Evolutionary conservation across 129 eudicot species (phyloP), one percentile per base, ranked within the genome.

Genomic region (Saposhnikovia divaricata): DNA sequence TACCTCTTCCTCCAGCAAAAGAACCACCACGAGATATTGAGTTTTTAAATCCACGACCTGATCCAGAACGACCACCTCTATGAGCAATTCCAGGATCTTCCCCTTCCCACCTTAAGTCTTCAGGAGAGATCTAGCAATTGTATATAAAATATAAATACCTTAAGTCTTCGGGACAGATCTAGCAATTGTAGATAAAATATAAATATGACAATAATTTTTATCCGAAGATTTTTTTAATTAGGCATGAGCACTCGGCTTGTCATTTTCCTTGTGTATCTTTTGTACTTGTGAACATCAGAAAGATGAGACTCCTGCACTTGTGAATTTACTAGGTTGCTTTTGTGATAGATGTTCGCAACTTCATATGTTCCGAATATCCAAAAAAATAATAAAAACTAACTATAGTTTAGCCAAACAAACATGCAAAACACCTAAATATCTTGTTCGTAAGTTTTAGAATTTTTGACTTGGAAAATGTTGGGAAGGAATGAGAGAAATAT

Each of bases 51-150:
- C 92, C 97, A 76, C 85, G 96, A 69, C 89, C 90, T 40, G 84
- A 48, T 59, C 96, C 91, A 86, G 86, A 72, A 39, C 82, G 86
- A 37, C 89, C 88, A 53, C 90, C 89, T 84, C 86, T 87, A 50
- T 84, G 85, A 59, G 90, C 70, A 74, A 87, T 81, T 45, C 96
- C 93, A 53, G 88, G 91, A 79, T 93, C 96, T 80, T 93, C 93
- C 63, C 92, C 88, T 74, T 83, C 90, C 98, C 98, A 91, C 19
- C 90, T 81, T 38, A 93, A 85, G 83, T 91, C 98, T 51, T 88
- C 88, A 18, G 96, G 89, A 69, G 97, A 89, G 72, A 89, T 89
- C 93, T 90, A 66, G 27, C n/a, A 72, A 82, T 53, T 12, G 47
- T 18, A 12, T 55, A 53, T 25, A 16, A 25, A 10, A 28, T 10